Percentiles rank a stretch among this genome's conserved stretches.
Evolutionary conservation across 805 yeast species (phyloP).

Genomic region (Starmera dryadoides): DNA sequence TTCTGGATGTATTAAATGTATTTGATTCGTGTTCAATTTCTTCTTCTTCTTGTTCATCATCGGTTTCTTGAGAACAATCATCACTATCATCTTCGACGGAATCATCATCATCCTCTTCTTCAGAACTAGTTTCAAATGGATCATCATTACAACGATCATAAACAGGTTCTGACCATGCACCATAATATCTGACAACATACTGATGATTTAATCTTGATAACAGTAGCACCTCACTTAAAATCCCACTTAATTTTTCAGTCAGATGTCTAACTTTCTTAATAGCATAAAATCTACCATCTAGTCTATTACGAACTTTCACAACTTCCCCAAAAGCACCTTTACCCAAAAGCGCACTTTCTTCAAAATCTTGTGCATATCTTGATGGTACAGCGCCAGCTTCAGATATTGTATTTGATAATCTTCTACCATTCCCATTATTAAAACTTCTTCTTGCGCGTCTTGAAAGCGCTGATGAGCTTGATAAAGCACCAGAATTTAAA

Average conservation of each 20-base stretch:
- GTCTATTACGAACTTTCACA: constrained; percentile 87
- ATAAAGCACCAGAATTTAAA: constrained; percentile 18
- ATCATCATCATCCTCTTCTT: constrained; percentile 18
- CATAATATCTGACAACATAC: constrained; percentile 91
- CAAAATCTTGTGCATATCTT: constrained; percentile 88
- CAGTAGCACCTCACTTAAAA: constrained; percentile 85
- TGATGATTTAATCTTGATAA: constrained; percentile 90
- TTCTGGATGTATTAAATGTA: constrained; percentile 4
- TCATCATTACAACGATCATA: constrained; percentile 20
- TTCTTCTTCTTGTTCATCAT: constrained; percentile 7
- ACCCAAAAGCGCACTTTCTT: constrained; percentile 86
- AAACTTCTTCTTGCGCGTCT: constrained; percentile 30
- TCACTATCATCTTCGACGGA: constrained; percentile 7
- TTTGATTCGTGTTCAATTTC: constrained; percentile 7
- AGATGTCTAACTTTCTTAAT: constrained; percentile 84
- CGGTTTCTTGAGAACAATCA: neutral
- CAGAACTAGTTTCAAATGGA: constrained; percentile 26
- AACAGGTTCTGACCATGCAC: constrained; percentile 63
- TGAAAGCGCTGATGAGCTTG: constrained; percentile 18
- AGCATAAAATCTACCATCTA: constrained; percentile 94
- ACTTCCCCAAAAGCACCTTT: constrained; percentile 98
- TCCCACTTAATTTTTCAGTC: constrained; percentile 69
- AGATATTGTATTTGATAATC: constrained; percentile 25
- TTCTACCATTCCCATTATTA: constrained; percentile 25
- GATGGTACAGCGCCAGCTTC: constrained; percentile 32